Conservation (phyloP, 2,329 filamentous ascomycete genomes). For the Paecilomyces dactylethromorphus region DNA sequence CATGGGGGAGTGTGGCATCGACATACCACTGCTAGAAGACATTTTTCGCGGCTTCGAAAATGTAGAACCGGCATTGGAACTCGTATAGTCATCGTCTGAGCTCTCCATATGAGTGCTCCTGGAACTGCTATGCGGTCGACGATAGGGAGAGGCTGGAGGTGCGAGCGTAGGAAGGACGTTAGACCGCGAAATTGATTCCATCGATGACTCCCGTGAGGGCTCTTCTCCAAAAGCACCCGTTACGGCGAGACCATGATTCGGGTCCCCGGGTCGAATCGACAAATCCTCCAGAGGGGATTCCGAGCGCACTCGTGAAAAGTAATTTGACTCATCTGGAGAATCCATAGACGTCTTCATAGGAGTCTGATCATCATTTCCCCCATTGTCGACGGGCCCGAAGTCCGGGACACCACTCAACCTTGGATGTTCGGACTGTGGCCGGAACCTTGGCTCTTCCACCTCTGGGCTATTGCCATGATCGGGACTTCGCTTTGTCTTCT, state of each 20-base stretch:
- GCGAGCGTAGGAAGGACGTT: slow-evolving; percentile 38
- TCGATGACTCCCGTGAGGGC: slow-evolving; percentile 26
- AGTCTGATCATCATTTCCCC: slow-evolving; percentile 25
- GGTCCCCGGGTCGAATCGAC: slow-evolving; percentile 4
- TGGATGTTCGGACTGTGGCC: slow-evolving; percentile 69
- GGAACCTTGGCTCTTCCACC: slow-evolving; percentile 40
- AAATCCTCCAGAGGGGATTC: slow-evolving; percentile 26
- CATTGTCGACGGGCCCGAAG: slow-evolving; percentile 12
- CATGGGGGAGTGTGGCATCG: slow-evolving; percentile 54
- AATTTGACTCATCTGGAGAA: slow-evolving; percentile 8
- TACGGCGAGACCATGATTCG: neutral
- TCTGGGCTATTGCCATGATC: slow-evolving; percentile 31
- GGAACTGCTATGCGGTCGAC: slow-evolving; percentile 42
- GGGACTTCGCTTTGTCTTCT: slow-evolving; percentile 30
- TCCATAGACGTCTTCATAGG: slow-evolving; percentile 28
- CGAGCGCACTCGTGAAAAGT: slow-evolving; percentile 20
- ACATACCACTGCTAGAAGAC: slow-evolving; percentile 63
- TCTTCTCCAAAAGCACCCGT: slow-evolving; percentile 12
- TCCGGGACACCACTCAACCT: slow-evolving; percentile 58
- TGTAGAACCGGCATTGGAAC: slow-evolving; percentile 49
- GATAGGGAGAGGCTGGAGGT: slow-evolving; percentile 39
- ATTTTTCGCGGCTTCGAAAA: slow-evolving; percentile 70
- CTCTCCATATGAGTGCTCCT: slow-evolving; percentile 59
- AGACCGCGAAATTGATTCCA: slow-evolving; percentile 28
- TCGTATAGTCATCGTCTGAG: slow-evolving; percentile 62